Conservation (phyloP, 2,329 filamentous ascomycete species). For the Beauveria bassiana region DNA sequence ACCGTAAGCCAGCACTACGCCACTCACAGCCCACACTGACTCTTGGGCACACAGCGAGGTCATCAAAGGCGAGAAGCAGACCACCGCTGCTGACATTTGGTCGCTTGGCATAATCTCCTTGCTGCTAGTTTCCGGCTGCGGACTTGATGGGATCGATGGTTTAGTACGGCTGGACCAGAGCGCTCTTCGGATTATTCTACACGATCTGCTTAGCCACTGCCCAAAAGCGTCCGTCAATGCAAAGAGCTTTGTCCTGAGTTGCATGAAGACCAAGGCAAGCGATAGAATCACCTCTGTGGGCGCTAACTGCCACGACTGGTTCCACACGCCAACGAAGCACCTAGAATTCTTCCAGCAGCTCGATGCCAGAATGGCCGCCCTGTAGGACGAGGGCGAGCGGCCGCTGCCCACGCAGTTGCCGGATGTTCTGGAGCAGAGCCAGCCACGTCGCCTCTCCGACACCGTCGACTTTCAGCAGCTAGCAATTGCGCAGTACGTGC, state of each 20-base stretch:
- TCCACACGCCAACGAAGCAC: slow-evolving; percentile 25
- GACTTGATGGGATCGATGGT: slow-evolving; percentile 16
- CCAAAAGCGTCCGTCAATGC: slow-evolving; percentile 18
- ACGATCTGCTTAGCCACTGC: slow-evolving; percentile 6
- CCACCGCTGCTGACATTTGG: slow-evolving; percentile 42
- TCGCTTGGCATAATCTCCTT: slow-evolving; percentile 40
- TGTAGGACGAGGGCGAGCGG: slow-evolving; percentile 22
- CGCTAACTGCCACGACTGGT: slow-evolving; percentile 26
- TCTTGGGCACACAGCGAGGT: slow-evolving; percentile 7
- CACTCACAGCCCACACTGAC: neutral
- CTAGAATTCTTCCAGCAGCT: slow-evolving; percentile 24
- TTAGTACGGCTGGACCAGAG: slow-evolving; percentile 22
- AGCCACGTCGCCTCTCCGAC: neutral
- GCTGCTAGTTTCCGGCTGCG: slow-evolving; percentile 24
- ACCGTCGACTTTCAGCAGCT: neutral
- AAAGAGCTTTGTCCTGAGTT: slow-evolving; percentile 23
- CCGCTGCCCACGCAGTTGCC: slow-evolving; percentile 28
- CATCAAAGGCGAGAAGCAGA: slow-evolving; percentile 20
- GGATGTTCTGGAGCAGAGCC: slow-evolving; percentile 14
- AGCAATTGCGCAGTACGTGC: neutral
- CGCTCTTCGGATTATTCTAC: slow-evolving; percentile 17
- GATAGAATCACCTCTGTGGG: slow-evolving; percentile 22
- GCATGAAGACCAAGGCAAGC: slow-evolving; percentile 22
- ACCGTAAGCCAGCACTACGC: slow-evolving; percentile 32
- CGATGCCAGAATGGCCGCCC: slow-evolving; percentile 21